These are phyloP conservation scores for Thalassia testudinum DNA, from an alignment of 116 monocot species.

Conservation along the genomic window DNA sequence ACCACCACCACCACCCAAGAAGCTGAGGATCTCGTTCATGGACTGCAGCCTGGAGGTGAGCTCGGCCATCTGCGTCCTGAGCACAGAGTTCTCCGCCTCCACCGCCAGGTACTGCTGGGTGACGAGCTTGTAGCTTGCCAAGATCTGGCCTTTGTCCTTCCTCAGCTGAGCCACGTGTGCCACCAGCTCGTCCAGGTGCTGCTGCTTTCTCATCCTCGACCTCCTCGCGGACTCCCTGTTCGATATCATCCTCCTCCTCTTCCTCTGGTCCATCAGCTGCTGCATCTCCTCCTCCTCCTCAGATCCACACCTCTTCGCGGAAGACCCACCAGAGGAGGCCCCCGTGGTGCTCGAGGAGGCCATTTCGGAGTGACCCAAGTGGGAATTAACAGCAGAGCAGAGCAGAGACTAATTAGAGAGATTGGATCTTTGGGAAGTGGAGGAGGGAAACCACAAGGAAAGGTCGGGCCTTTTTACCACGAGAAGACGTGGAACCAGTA, in stretches of 20 bases:
- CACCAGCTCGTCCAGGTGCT: slow-evolving; percentile 59
- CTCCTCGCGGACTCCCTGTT: slow-evolving; percentile 76
- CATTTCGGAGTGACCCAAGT: too few species aligned
- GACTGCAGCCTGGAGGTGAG: slow-evolving; percentile 38
- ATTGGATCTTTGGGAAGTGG: too few species aligned
- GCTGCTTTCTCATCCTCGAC: slow-evolving; percentile 69
- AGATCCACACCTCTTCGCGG: slow-evolving; percentile 11
- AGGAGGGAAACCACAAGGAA: too few species aligned
- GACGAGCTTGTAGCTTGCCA: slow-evolving; percentile 21
- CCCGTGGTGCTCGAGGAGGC: neutral
- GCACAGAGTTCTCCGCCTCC: slow-evolving; percentile 52
- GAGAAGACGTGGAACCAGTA: slow-evolving; percentile 99
- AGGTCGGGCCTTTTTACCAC: slow-evolving; percentile 7
- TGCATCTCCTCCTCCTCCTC: slow-evolving; percentile 24
- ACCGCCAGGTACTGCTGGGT: slow-evolving; percentile 23
- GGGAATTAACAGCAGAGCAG: too few species aligned
- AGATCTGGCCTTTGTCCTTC: slow-evolving; percentile 32
- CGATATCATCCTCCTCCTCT: slow-evolving; percentile 59
- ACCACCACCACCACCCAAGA: slow-evolving; percentile 8
- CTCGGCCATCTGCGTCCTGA: slow-evolving; percentile 44
- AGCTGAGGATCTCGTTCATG: slow-evolving; percentile 22
- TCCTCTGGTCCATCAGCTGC: slow-evolving; percentile 25
- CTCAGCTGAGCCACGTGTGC: slow-evolving; percentile 31
- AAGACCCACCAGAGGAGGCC: slow-evolving; percentile 17
- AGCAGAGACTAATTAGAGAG: too few species aligned